Evolutionary conservation across 768 basidiomycete species (phyloP).

Genomic region (Leccinum aurantiacum): DNA sequence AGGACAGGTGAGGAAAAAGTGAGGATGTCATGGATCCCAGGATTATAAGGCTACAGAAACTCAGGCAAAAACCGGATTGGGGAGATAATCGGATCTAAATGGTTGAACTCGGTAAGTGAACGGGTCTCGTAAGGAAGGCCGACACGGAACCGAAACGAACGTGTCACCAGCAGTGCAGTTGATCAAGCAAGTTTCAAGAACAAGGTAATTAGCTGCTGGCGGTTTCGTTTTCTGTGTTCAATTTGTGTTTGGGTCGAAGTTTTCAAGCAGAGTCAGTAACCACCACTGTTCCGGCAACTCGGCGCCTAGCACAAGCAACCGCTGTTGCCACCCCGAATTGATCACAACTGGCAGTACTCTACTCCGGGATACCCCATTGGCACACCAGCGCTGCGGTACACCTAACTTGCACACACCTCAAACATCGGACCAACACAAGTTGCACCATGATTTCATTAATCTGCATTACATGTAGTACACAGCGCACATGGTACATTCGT

Average conservation of each 20-base stretch:
- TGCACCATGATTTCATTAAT: slow-evolving; percentile 16
- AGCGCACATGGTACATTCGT: slow-evolving; percentile 16
- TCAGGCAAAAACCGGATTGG: slow-evolving; percentile 26
- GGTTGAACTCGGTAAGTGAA: slow-evolving; percentile 1
- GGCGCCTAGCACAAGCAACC: slow-evolving; percentile 8
- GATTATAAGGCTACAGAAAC: slow-evolving; percentile 32
- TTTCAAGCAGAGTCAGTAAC: neutral
- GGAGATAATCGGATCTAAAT: slow-evolving; percentile 35
- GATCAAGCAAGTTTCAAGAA: neutral
- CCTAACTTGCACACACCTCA: neutral
- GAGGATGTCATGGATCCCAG: slow-evolving; percentile 26
- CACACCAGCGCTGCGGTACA: neutral
- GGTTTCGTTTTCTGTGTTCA: neutral
- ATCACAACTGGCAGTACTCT: neutral
- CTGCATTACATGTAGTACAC: slow-evolving; percentile 25
- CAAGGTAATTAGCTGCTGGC: neutral
- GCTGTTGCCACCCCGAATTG: too few relatives aligned
- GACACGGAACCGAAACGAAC: neutral
- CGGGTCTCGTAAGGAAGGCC: neutral
- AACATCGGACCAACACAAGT: slow-evolving; percentile 4
- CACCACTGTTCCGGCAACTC: neutral
- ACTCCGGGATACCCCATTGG: slow-evolving; percentile 17
- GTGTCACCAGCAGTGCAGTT: neutral
- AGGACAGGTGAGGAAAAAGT: slow-evolving; percentile 24
- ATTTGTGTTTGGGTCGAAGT: neutral